Percentiles rank a stretch among this genome's conserved stretches.
Evolutionary conservation across 2,329 filamentous ascomycete genomes (phyloP).

Genomic region (Xylaria arbuscula): DNA sequence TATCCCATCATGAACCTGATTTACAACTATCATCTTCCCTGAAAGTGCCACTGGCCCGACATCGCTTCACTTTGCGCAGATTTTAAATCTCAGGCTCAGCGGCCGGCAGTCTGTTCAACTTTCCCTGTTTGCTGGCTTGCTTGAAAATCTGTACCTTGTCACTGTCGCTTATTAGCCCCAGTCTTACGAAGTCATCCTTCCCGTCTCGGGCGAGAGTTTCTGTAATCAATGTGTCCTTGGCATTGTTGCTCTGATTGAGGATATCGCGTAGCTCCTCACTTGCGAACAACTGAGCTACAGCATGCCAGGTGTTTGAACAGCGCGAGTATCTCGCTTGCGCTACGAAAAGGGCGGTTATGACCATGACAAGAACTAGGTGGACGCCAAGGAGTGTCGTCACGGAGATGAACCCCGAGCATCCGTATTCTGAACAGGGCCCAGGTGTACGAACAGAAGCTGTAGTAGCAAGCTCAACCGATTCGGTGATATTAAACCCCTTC

Average conservation of each 20-base stretch:
- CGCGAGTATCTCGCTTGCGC: constrained; percentile 28
- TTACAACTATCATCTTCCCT: background rate
- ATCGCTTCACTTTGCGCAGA: background rate
- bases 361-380: constrained; percentile 12
- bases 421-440: constrained; percentile 24
- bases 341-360: constrained; percentile 17
- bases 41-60: background rate
- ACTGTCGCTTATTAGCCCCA: constrained; percentile 12
- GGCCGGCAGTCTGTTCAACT: background rate
- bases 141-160: constrained; percentile 21
- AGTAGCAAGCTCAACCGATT: constrained; percentile 2
- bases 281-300: constrained; percentile 25
- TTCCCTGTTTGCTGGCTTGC: too few relatives aligned
- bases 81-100: background rate
- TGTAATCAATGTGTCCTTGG: constrained; percentile 11
- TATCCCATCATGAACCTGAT: too few relatives aligned
- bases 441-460: constrained; percentile 13
- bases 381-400: constrained; percentile 17
- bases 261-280: constrained; percentile 18
- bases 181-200: constrained; percentile 19
- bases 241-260: constrained; percentile 14
- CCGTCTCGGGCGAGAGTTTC: background rate
- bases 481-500: constrained; percentile 6
- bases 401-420: constrained; percentile 26
- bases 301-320: constrained; percentile 30